Percentiles rank a stretch among this genome's conserved stretches.
These are phyloP conservation scores for Calonectria pauciramosa DNA, from an alignment of 2,329 filamentous ascomycete species.

Conservation along the genomic window DNA sequence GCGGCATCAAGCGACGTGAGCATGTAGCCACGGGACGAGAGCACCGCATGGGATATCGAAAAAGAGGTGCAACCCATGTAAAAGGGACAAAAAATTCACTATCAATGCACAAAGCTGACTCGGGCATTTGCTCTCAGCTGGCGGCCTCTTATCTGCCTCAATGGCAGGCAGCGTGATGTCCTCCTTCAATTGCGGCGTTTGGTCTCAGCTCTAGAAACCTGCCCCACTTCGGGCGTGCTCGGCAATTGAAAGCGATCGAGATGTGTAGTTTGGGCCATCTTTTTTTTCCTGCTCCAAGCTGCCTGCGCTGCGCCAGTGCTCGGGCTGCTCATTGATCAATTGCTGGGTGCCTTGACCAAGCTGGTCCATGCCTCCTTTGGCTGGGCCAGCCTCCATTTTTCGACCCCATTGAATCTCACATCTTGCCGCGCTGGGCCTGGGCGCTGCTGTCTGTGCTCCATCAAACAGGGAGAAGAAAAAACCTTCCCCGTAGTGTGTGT, in stretches of 20 bases:
- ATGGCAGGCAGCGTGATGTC: neutral
- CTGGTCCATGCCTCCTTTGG: neutral
- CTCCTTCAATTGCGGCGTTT: neutral
- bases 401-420: slow-evolving; percentile 7
- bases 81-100: neutral
- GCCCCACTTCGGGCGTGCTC: slow-evolving; percentile 1
- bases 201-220: neutral
- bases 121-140: neutral
- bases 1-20: neutral
- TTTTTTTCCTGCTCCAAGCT: neutral
- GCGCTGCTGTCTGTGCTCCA: neutral
- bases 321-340: slow-evolving; percentile 6
- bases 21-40: neutral
- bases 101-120: neutral
- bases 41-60: neutral
- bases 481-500: neutral
- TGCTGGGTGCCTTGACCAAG: neutral
- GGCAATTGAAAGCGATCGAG: slow-evolving; percentile 3
- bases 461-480: neutral
- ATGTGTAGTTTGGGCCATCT: neutral
- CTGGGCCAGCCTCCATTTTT: neutral
- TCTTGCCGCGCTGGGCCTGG: neutral
- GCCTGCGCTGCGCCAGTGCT: neutral
- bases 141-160: neutral
- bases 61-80: neutral